Conservation (phyloP, 2,329 filamentous ascomycete species). For the Trichoderma citrinoviride region DNA sequence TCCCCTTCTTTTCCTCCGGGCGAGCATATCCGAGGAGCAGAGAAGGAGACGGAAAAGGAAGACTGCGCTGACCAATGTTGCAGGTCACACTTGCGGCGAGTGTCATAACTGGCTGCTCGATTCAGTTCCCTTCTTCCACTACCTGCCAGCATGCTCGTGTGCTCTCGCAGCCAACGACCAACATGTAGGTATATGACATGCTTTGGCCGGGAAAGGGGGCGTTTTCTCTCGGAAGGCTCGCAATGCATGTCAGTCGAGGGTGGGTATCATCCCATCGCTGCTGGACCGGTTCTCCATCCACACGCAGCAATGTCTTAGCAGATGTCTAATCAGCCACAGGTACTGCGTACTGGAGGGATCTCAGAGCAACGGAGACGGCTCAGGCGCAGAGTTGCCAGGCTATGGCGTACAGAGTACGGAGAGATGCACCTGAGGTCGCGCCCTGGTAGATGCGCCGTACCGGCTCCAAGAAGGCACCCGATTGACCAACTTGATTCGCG, state of each 20-base stretch:
- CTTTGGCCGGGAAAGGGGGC: not conserved
- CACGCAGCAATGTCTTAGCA: slow-evolving; percentile 5
- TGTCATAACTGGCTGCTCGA: too few relatives aligned
- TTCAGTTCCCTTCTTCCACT: too few relatives aligned
- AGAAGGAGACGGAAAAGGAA: not conserved
- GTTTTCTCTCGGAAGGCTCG: slow-evolving; percentile 8
- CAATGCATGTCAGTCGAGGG: slow-evolving; percentile 10
- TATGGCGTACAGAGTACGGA: not conserved
- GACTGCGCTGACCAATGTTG: not conserved
- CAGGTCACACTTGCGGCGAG: not conserved
- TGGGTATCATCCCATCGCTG: not conserved
- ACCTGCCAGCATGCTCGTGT: too few relatives aligned
- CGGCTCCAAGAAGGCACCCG: not conserved
- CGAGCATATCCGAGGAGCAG: not conserved
- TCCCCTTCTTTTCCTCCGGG: too few relatives aligned
- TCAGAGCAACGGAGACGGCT: not conserved
- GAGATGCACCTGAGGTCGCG: not conserved
- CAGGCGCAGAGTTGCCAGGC: not conserved
- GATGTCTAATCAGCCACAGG: slow-evolving; percentile 7
- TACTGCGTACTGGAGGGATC: not conserved
- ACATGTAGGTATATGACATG: not conserved
- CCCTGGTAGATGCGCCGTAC: slow-evolving; percentile 5
- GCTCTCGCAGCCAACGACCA: not conserved
- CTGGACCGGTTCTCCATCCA: not conserved
- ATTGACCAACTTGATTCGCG: slow-evolving; percentile 8